Percentiles rank a stretch among this genome's conserved stretches.
These are phyloP conservation scores for Cyberlindnera xishuangbannaensis DNA, from an alignment of 805 yeast genomes.

Conservation along the genomic window DNA sequence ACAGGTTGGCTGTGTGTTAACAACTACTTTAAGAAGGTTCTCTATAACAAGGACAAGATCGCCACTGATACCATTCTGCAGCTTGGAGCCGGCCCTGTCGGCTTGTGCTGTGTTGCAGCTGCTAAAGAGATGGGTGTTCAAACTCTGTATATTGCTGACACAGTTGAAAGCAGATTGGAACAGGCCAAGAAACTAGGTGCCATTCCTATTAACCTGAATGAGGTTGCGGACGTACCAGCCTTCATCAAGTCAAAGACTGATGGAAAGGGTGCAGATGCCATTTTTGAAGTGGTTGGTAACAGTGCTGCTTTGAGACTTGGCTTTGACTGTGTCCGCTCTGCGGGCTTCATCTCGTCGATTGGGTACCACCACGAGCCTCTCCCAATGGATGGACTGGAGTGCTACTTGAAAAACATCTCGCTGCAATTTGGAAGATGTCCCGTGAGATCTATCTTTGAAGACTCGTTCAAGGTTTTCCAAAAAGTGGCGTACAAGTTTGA, in stretches of 20 bases:
- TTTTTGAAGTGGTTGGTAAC: slow-evolving; percentile 56
- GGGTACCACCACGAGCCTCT: slow-evolving; percentile 57
- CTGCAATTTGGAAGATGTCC: slow-evolving; percentile 63
- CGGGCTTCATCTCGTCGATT: slow-evolving; percentile 51
- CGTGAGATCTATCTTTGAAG: slow-evolving; percentile 49
- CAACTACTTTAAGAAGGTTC: slow-evolving; percentile 38
- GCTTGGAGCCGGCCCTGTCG: slow-evolving; percentile 69
- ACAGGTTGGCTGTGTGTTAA: slow-evolving; percentile 57
- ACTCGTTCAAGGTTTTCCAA: slow-evolving; percentile 44
- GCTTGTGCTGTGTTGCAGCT: slow-evolving; percentile 61
- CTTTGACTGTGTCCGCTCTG: slow-evolving; percentile 48
- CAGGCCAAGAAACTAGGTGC: slow-evolving; percentile 56
- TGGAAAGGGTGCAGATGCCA: slow-evolving; percentile 53
- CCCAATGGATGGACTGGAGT: slow-evolving; percentile 52
- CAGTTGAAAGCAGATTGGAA: slow-evolving; percentile 54
- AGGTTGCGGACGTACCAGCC: slow-evolving; percentile 30
- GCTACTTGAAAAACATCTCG: slow-evolving; percentile 50
- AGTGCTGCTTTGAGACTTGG: slow-evolving; percentile 44
- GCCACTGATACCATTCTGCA: slow-evolving; percentile 39
- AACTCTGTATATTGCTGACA: slow-evolving; percentile 56
- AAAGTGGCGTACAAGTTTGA: slow-evolving; percentile 38
- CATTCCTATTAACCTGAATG: slow-evolving; percentile 37
- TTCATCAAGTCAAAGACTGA: slow-evolving; percentile 30
- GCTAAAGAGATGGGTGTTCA: slow-evolving; percentile 71
- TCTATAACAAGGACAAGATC: slow-evolving; percentile 29